These are phyloP conservation scores for Talaromyces marneffei DNA, from an alignment of 2,329 filamentous ascomycete genomes.

Conservation along the genomic window DNA sequence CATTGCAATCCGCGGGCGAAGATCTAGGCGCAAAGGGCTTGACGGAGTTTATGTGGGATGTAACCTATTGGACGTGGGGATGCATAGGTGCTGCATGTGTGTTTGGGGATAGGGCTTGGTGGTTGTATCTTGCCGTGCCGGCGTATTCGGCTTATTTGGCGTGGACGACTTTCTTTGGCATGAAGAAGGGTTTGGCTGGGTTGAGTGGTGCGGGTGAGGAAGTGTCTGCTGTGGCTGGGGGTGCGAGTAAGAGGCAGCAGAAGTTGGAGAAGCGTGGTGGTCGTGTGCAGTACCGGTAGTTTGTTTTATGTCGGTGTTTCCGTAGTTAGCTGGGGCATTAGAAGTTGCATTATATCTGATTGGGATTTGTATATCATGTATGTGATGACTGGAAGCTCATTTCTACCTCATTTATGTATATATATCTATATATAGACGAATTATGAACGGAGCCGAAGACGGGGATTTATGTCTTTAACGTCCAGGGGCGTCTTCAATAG, in stretches of 20 bases:
- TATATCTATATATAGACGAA: too few species aligned
- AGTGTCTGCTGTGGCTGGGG: background rate
- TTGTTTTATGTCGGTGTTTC: background rate
- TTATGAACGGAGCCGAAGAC: background rate
- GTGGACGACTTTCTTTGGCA: slow-evolving; percentile 42
- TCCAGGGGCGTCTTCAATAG: background rate
- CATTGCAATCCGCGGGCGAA: slow-evolving; percentile 73
- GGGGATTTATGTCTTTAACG: background rate
- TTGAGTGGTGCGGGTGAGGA: slow-evolving; percentile 30
- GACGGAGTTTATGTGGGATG: slow-evolving; percentile 98
- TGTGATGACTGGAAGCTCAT: background rate
- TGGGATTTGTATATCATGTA: background rate
- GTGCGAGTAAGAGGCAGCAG: slow-evolving; percentile 46
- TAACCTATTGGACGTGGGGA: slow-evolving; percentile 89
- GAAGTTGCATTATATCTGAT: background rate
- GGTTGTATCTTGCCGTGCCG: slow-evolving; percentile 51
- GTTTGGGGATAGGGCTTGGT: slow-evolving; percentile 76
- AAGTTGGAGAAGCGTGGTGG: slow-evolving; percentile 50
- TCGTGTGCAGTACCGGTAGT: slow-evolving; percentile 39
- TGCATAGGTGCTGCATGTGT: slow-evolving; percentile 66
- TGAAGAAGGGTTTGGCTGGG: slow-evolving; percentile 41
- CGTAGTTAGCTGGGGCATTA: background rate
- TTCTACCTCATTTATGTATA: background rate
- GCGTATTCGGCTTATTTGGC: slow-evolving; percentile 44
- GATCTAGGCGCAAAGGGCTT: slow-evolving; percentile 81